Percentiles rank a stretch among this genome's conserved stretches.
Evolutionary conservation across 2,329 filamentous ascomycete species (phyloP).

Genomic region (Alternaria infectoria): DNA sequence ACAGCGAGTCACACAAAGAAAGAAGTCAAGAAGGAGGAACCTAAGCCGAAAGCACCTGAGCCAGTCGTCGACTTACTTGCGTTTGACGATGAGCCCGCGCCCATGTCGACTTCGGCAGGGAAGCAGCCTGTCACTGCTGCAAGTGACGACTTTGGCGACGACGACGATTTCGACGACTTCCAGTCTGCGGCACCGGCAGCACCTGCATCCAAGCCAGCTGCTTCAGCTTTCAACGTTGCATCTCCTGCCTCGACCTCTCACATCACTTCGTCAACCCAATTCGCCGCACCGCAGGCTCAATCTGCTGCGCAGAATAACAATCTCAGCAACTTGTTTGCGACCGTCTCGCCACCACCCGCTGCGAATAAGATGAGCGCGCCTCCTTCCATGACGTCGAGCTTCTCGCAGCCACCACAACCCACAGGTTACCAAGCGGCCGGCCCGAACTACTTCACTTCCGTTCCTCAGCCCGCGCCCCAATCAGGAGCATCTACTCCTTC

Average conservation of each 20-base stretch:
- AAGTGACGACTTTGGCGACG: slow-evolving; percentile 59
- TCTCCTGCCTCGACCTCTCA: slow-evolving; percentile 55
- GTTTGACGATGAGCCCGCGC: slow-evolving; percentile 77
- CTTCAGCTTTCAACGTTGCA: slow-evolving; percentile 53
- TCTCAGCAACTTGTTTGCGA: slow-evolving; percentile 81
- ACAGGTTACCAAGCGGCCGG: slow-evolving; percentile 75
- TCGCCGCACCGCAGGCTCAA: slow-evolving; percentile 82
- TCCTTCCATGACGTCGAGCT: slow-evolving; percentile 44
- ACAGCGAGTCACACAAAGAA: slow-evolving; percentile 40
- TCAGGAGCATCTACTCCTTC: slow-evolving; percentile 52
- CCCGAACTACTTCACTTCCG: slow-evolving; percentile 95
- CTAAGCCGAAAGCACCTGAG: slow-evolving; percentile 73
- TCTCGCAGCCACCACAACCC: slow-evolving; percentile 61
- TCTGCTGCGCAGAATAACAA: slow-evolving; percentile 82
- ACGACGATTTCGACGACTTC: slow-evolving; percentile 98
- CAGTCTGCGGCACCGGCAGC: slow-evolving; percentile 73
- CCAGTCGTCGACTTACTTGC: slow-evolving; percentile 93
- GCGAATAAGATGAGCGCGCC: slow-evolving; percentile 62
- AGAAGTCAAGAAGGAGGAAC: slow-evolving; percentile 69
- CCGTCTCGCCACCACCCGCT: slow-evolving; percentile 73
- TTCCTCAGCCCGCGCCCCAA: slow-evolving; percentile 54
- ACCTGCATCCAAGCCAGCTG: slow-evolving; percentile 41
- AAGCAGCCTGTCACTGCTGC: slow-evolving; percentile 51
- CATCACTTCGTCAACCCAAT: slow-evolving; percentile 67
- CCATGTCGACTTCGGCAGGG: slow-evolving; percentile 54